phyloP scores from a whole-genome alignment of 75 land plant genomes.

The Sequoiadendron giganteum region DNA sequence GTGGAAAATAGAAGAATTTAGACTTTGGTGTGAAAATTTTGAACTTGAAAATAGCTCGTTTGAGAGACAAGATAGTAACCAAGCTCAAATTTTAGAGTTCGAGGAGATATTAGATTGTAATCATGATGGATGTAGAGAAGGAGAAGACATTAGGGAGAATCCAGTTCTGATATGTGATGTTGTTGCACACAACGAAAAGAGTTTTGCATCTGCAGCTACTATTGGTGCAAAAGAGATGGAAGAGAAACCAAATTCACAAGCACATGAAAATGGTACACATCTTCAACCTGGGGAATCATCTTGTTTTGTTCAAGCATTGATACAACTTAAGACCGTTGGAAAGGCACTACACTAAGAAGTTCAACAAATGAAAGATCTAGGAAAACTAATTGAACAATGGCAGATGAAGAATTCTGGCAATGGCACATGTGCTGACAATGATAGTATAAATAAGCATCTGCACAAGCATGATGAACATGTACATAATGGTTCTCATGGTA shows the following conservation, averaged over 20 bases:
- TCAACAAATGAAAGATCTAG: background rate
- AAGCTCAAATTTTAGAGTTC: background rate
- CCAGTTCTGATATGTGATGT: background rate
- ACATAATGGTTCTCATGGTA: background rate
- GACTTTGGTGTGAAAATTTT: conserved; percentile 1
- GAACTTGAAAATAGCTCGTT: conserved; percentile 6
- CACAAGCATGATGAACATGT: background rate
- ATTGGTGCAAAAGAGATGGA: background rate
- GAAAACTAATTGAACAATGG: too few relatives aligned
- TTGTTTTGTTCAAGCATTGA: conserved; percentile 6
- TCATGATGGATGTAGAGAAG: conserved; percentile 1
- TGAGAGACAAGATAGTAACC: background rate
- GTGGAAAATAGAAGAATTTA: conserved; percentile 3
- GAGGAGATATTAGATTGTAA: background rate
- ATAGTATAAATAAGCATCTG: background rate
- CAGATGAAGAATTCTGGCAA: background rate
- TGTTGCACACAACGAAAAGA: background rate
- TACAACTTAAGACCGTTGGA: background rate
- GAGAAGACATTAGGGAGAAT: background rate
- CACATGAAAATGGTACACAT: background rate
- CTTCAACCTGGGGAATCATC: background rate
- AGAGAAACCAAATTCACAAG: background rate
- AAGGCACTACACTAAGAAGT: background rate
- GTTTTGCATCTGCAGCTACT: conserved; percentile 1
- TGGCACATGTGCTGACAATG: background rate